These are phyloP conservation scores for Hemileccinum impolitum DNA, from an alignment of 768 basidiomycete genomes.

Conservation along the genomic window DNA sequence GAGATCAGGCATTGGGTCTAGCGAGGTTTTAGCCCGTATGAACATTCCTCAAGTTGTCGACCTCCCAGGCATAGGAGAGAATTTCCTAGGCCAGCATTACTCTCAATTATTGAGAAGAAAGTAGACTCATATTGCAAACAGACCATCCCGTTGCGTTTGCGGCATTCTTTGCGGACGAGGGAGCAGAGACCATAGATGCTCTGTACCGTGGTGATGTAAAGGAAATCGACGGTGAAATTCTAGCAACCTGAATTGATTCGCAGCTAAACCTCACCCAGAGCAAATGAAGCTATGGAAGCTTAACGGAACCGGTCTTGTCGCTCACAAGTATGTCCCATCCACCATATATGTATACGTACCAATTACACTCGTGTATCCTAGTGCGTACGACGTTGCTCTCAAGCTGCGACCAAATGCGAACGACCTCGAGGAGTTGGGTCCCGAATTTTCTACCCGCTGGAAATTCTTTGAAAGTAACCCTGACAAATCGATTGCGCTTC, in stretches of 20 bases:
- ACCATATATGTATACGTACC: background rate
- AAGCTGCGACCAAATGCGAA: slow-evolving; percentile 50
- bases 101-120: background rate
- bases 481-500: slow-evolving; percentile 53
- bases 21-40: slow-evolving; percentile 42
- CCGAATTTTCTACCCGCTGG: slow-evolving; percentile 49
- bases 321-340: slow-evolving; percentile 47
- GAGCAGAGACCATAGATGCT: slow-evolving; percentile 47
- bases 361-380: slow-evolving; percentile 17
- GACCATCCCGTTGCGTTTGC: slow-evolving; percentile 30
- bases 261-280: slow-evolving; percentile 21
- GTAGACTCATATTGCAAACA: background rate
- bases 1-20: slow-evolving; percentile 65
- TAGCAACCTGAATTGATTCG: slow-evolving; percentile 2
- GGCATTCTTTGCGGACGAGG: slow-evolving; percentile 41
- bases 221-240: slow-evolving; percentile 38
- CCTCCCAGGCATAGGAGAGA: slow-evolving; percentile 73
- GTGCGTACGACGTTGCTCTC: slow-evolving; percentile 52
- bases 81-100: slow-evolving; percentile 47
- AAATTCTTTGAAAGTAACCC: slow-evolving; percentile 47
- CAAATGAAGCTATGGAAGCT: slow-evolving; percentile 33
- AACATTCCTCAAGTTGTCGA: slow-evolving; percentile 52
- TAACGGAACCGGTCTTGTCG: slow-evolving; percentile 46
- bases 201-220: slow-evolving; percentile 40
- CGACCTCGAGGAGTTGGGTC: slow-evolving; percentile 49